Evolutionary conservation across 2,329 filamentous ascomycete species (phyloP).

Genomic region (Nemania sp.): DNA sequence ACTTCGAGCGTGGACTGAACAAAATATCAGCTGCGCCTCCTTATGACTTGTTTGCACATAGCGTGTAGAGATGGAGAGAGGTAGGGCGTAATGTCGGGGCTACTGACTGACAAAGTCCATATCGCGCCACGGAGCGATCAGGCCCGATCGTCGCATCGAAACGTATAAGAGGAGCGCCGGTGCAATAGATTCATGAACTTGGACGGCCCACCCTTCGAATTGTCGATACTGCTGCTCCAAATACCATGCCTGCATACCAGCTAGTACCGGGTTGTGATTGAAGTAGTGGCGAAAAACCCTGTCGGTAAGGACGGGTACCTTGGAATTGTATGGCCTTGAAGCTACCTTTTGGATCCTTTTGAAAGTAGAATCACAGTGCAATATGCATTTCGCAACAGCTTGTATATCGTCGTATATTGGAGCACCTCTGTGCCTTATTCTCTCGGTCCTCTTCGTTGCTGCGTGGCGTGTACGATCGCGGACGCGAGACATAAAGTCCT

Average conservation of each 20-base stretch:
- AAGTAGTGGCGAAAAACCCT: background rate
- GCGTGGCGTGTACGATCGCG: background rate
- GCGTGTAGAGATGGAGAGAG: background rate
- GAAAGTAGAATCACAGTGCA: background rate
- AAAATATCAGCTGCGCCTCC: background rate
- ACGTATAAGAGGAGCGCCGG: slow-evolving; percentile 19
- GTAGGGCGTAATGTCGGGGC: background rate
- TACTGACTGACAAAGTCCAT: slow-evolving; percentile 23
- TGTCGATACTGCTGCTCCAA: background rate
- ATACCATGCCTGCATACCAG: slow-evolving; percentile 21
- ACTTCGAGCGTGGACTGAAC: slow-evolving; percentile 1
- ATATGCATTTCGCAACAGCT: background rate
- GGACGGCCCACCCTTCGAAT: background rate
- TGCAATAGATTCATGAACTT: slow-evolving; percentile 5
- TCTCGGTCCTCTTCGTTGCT: background rate
- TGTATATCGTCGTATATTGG: background rate
- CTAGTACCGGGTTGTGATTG: background rate
- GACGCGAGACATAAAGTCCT: background rate
- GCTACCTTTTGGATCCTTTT: background rate
- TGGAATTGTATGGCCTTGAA: no score
- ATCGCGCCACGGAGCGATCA: slow-evolving; percentile 3
- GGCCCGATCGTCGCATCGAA: background rate
- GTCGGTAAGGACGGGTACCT: no score
- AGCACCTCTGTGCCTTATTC: background rate
- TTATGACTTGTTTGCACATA: no score